phyloP scores from a whole-genome alignment of 2,329 filamentous ascomycete genomes.

The Periconia sp. region DNA sequence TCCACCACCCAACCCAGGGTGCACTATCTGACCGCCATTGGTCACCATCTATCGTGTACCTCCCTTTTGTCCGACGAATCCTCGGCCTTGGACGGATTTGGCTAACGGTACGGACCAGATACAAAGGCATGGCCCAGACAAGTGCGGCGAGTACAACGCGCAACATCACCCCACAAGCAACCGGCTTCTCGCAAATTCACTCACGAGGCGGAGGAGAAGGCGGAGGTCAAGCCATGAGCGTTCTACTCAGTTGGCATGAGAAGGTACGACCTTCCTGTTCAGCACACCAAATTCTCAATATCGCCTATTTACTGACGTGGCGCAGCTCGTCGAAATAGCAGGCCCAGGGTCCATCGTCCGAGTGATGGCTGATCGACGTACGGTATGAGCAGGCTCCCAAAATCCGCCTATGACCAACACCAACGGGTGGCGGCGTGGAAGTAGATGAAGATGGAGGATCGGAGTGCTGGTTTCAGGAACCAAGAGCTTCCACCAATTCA shows the following conservation, averaged over 20 bases:
- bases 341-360: conserved; percentile 88
- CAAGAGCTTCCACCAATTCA: background rate
- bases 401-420: conserved; percentile 9
- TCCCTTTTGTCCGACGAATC: conserved; percentile 10
- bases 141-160: conserved; percentile 35
- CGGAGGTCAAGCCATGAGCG: conserved; percentile 90
- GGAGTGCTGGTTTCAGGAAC: conserved; percentile 4
- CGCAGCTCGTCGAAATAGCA: conserved; percentile 82
- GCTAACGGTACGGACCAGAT: conserved; percentile 58
- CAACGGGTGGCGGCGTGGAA: conserved; percentile 11
- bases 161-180: conserved; percentile 73
- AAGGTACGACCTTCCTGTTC: conserved; percentile 59
- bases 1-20: conserved; percentile 8
- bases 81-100: conserved; percentile 6
- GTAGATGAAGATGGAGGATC: conserved; percentile 4
- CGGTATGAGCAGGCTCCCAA: conserved; percentile 63
- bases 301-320: conserved; percentile 2
- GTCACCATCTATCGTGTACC: conserved; percentile 11
- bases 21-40: conserved; percentile 16
- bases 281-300: conserved; percentile 1
- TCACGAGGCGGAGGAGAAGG: conserved; percentile 66
- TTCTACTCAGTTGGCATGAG: conserved; percentile 97
- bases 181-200: conserved; percentile 85
- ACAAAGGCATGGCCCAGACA: conserved; percentile 80
- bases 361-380: conserved; percentile 95